Conservation (phyloP, 257 asterid genomes). For the Solanum piurae region DNA sequence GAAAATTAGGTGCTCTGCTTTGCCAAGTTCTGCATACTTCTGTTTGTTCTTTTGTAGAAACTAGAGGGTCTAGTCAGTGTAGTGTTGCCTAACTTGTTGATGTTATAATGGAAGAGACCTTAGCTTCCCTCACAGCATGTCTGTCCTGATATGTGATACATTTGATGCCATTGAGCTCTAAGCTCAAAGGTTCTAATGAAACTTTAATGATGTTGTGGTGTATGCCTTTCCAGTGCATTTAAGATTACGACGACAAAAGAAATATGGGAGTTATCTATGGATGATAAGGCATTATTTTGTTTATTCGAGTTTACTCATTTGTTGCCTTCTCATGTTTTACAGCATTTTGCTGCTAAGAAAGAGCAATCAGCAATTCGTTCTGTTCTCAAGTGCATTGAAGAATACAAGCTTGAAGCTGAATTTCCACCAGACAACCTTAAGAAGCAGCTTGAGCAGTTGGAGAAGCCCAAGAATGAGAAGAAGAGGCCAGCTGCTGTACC, state of each 20-base stretch:
- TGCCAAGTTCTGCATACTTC: background rate
- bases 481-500: conserved; percentile 75
- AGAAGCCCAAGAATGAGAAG: conserved; percentile 72
- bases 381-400: conserved; percentile 87
- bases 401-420: conserved; percentile 80
- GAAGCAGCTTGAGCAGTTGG: conserved; percentile 86
- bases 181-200: background rate
- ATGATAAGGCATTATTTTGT: background rate
- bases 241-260: background rate
- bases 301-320: background rate
- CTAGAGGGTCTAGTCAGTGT: background rate
- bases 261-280: background rate
- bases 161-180: background rate
- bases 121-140: background rate
- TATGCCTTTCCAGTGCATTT: background rate
- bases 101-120: background rate
- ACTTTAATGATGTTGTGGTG: background rate
- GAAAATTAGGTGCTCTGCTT: background rate
- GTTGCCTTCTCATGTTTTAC: conserved; percentile 1
- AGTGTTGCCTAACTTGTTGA: background rate
- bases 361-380: conserved; percentile 97
- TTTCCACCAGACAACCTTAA: conserved; percentile 80
- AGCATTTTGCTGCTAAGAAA: conserved; percentile 94
- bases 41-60: background rate
- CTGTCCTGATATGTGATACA: background rate